A percentile compares a stretch with the other conserved stretches of the same genome.
These are phyloP conservation scores for Colletotrichum shisoi DNA, from an alignment of 2,329 filamentous ascomycete species.

Conservation along the genomic window DNA sequence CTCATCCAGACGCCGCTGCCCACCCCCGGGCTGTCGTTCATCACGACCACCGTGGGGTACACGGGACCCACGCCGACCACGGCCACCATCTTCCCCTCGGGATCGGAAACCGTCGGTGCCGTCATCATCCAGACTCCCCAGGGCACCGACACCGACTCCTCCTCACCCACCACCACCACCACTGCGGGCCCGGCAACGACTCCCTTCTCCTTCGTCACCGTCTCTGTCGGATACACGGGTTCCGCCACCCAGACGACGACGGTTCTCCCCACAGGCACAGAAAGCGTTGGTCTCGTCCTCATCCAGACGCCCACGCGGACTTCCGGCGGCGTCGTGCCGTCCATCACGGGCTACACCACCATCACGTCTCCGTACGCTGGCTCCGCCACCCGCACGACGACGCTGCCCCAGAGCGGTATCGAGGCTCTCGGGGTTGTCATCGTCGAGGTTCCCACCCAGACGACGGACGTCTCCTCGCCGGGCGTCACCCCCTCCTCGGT, in stretches of 20 bases:
- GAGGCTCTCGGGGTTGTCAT: not conserved
- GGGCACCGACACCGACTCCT: not conserved
- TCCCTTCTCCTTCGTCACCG: conserved; percentile 23
- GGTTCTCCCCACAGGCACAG: conserved; percentile 8
- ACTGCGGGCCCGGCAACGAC: not conserved
- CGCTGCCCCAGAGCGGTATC: not conserved
- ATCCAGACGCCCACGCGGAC: conserved; percentile 22
- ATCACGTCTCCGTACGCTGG: not conserved
- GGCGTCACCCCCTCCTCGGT: not conserved
- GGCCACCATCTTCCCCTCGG: conserved; percentile 25
- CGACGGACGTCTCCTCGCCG: not conserved
- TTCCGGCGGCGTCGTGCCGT: not conserved
- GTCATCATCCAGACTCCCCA: conserved; percentile 29
- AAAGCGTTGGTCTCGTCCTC: conserved; percentile 22
- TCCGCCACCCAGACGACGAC: conserved; percentile 27
- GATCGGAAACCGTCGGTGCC: conserved; percentile 22
- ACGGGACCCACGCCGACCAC: conserved; percentile 12
- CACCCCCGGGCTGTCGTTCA: not conserved
- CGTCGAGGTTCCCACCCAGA: conserved; percentile 2
- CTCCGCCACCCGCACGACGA: not conserved
- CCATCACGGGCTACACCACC: conserved; percentile 1
- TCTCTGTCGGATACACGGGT: conserved; percentile 23
- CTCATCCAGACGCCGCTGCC: conserved; percentile 25
- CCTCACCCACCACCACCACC: not conserved
- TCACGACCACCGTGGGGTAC: conserved; percentile 28